phyloP scores from a whole-genome alignment of 1,284 basidiomycete species.

The Chalciporus sp. region DNA sequence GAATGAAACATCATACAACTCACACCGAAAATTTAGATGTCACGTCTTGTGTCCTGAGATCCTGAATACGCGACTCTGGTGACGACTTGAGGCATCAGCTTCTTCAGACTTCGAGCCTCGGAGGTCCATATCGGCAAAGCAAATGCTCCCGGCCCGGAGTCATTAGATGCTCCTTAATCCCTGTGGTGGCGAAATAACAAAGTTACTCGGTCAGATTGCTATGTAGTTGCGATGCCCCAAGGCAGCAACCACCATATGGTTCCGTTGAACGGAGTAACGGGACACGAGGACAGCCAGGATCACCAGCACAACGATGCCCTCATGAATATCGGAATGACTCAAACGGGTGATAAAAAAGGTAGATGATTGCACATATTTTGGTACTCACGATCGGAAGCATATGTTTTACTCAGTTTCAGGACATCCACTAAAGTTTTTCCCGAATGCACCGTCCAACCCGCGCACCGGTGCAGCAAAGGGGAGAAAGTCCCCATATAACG shows the following conservation, averaged over 20 bases:
- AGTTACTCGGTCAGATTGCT: no score
- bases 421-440: not conserved
- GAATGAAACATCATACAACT: not conserved
- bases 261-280: not conserved
- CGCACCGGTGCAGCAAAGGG: constrained; percentile 17
- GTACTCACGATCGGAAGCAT: constrained; percentile 5
- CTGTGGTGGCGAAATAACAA: no score
- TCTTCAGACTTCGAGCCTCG: no score
- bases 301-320: constrained; percentile 4
- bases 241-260: constrained; percentile 2
- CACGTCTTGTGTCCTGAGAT: not conserved
- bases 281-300: constrained; percentile 10
- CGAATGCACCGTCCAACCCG: constrained; percentile 4
- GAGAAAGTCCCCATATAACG: constrained; percentile 6
- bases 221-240: not conserved
- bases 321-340: constrained; percentile 5
- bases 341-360: constrained; percentile 5
- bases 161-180: not conserved
- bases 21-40: no score
- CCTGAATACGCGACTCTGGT: not conserved
- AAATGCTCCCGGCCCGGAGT: not conserved
- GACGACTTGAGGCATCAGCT: not conserved
- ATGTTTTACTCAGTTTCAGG: not conserved
- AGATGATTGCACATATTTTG: constrained; percentile 4
- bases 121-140: not conserved